These are phyloP conservation scores for Skeletonema menzelii DNA, from an alignment of 108 stramenopile genomes.

Conservation along the genomic window DNA sequence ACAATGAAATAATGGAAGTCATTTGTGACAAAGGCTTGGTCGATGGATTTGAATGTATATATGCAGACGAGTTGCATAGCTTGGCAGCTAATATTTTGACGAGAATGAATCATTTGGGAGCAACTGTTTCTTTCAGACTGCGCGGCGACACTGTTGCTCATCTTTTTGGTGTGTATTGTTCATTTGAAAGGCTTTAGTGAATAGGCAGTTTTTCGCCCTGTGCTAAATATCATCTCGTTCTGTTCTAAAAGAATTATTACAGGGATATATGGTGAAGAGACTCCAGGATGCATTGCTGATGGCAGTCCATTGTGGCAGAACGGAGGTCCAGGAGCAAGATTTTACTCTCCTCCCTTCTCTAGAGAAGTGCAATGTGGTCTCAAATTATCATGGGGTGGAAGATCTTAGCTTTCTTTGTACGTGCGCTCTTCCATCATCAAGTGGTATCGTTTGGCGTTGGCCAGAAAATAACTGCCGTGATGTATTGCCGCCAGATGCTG, in stretches of 20 bases:
- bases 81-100: background rate
- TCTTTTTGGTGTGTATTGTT: background rate
- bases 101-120: background rate
- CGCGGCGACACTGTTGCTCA: background rate
- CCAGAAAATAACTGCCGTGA: conserved; percentile 13
- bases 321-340: background rate
- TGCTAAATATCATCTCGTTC: background rate
- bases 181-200: no score
- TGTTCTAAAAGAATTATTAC: background rate
- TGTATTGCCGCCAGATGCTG: conserved; percentile 7
- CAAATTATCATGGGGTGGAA: background rate
- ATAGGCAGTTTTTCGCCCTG: background rate
- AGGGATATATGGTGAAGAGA: background rate
- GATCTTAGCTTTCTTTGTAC: background rate
- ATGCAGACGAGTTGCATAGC: background rate
- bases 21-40: background rate
- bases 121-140: background rate
- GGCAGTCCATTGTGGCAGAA: background rate
- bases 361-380: background rate
- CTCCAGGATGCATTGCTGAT: background rate
- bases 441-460: conserved; percentile 7
- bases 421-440: background rate
- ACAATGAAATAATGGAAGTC: background rate
- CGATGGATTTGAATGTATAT: background rate
- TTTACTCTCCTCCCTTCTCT: background rate